A percentile compares a stretch with the other conserved stretches of the same genome.
phyloP scores from a whole-genome alignment of 2,329 filamentous ascomycete species.

The Trichoderma sp. region DNA sequence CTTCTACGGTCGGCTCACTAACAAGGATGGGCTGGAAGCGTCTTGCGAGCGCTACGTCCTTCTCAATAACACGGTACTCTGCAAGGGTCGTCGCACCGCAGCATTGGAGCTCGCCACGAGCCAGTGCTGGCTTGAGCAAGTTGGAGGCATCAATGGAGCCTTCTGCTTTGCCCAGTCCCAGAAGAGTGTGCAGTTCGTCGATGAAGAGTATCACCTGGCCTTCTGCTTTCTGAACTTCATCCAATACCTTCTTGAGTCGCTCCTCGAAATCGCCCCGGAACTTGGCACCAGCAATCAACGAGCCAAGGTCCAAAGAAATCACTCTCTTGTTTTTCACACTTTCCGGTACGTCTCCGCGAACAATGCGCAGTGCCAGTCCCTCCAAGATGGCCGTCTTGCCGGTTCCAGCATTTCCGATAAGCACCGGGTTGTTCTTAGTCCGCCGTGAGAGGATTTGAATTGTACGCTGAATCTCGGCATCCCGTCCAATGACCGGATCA shows the following conservation, averaged over 20 bases:
- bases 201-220: slow-evolving; percentile 93
- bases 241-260: slow-evolving; percentile 84
- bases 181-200: slow-evolving; percentile 88
- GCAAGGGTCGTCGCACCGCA: slow-evolving; percentile 92
- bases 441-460: slow-evolving; percentile 91
- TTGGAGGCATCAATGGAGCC: slow-evolving; percentile 97
- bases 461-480: slow-evolving; percentile 87
- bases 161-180: slow-evolving; percentile 92
- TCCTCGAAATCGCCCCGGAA: slow-evolving; percentile 97
- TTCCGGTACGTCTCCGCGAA: slow-evolving; percentile 90
- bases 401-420: slow-evolving; percentile 90
- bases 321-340: slow-evolving; percentile 95
- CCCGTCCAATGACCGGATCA: slow-evolving; percentile 93
- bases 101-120: slow-evolving; percentile 89
- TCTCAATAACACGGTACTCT: slow-evolving; percentile 93
- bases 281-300: slow-evolving; percentile 92
- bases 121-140: slow-evolving; percentile 89
- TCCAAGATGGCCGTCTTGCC: slow-evolving; percentile 95
- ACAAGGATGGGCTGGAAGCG: slow-evolving; percentile 94
- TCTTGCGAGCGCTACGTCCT: slow-evolving; percentile 89
- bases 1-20: slow-evolving; percentile 86
- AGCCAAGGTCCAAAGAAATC: slow-evolving; percentile 83
- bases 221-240: slow-evolving; percentile 86
- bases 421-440: slow-evolving; percentile 93
- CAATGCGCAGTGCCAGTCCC: slow-evolving; percentile 86